phyloP scores from a whole-genome alignment of 495 filamentous ascomycete genomes.

The Penicillium subrubescens region DNA sequence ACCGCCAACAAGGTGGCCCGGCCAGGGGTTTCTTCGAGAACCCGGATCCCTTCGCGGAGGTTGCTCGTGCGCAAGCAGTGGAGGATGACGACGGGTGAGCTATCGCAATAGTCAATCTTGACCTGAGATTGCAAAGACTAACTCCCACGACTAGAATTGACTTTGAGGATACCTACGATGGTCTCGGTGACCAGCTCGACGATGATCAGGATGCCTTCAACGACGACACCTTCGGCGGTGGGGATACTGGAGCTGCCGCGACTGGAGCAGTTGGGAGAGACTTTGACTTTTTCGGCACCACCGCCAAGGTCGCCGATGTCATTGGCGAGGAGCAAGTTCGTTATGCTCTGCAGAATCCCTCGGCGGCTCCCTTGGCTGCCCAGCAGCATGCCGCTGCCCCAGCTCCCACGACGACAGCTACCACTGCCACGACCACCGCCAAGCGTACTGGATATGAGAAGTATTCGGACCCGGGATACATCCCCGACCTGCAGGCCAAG shows the following conservation, averaged over 20 bases:
- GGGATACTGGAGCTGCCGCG: conserved; percentile 30
- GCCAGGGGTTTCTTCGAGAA: conserved; percentile 78
- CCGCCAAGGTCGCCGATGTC: conserved; percentile 78
- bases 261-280: conserved; percentile 72
- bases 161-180: conserved; percentile 98
- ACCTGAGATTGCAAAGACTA: background rate
- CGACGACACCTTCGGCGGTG: conserved; percentile 90
- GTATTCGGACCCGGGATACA: conserved; percentile 72
- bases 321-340: conserved; percentile 89
- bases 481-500: conserved; percentile 87
- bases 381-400: conserved; percentile 26
- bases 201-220: conserved; percentile 95
- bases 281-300: conserved; percentile 95
- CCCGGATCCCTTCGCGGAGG: conserved; percentile 85
- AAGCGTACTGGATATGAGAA: conserved; percentile 83
- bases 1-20: conserved; percentile 44
- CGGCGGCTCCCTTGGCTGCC: conserved; percentile 40
- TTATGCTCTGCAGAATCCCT: conserved; percentile 67
- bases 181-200: conserved; percentile 86
- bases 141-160: conserved; percentile 61
- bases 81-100: conserved; percentile 77
- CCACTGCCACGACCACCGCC: conserved; percentile 34
- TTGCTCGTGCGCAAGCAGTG: conserved; percentile 56
- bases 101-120: background rate
- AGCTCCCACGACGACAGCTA: conserved; percentile 28